Conservation (phyloP, 164 flowering plant genomes). For the Chimonanthus praecox region DNA sequence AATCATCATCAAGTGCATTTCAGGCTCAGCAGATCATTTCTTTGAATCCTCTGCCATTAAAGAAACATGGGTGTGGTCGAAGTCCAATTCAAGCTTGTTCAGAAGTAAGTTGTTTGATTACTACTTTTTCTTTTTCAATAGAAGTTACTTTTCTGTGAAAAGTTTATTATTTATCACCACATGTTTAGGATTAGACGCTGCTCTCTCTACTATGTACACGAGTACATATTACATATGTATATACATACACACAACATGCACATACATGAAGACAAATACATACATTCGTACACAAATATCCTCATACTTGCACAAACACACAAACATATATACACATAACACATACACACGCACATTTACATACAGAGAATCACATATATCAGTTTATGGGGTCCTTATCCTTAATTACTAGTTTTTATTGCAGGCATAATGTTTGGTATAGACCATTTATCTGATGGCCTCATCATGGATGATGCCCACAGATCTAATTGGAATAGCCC, state of each 20-base stretch:
- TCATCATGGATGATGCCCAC: neutral
- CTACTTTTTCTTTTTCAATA: neutral
- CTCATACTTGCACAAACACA: no score
- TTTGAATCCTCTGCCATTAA: slow-evolving; percentile 88
- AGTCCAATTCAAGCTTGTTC: slow-evolving; percentile 75
- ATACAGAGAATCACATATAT: no score
- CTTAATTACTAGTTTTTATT: no score
- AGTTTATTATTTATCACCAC: neutral
- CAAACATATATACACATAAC: no score
- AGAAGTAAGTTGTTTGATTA: slow-evolving; percentile 52
- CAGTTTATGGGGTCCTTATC: no score
- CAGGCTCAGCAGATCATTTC: slow-evolving; percentile 84
- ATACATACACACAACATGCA: no score
- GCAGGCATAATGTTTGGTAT: neutral
- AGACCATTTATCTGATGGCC: neutral
- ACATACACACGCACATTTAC: no score
- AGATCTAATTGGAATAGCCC: neutral
- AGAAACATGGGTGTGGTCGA: slow-evolving; percentile 97
- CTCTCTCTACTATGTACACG: neutral
- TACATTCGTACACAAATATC: no score
- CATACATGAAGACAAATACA: no score
- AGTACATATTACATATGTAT: no score
- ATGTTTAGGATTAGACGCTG: neutral
- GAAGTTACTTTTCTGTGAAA: neutral
- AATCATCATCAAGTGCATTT: slow-evolving; percentile 54